These are phyloP conservation scores for Chromera velia DNA, from an alignment of 73 alveolate genomes.

Conservation along the genomic window DNA sequence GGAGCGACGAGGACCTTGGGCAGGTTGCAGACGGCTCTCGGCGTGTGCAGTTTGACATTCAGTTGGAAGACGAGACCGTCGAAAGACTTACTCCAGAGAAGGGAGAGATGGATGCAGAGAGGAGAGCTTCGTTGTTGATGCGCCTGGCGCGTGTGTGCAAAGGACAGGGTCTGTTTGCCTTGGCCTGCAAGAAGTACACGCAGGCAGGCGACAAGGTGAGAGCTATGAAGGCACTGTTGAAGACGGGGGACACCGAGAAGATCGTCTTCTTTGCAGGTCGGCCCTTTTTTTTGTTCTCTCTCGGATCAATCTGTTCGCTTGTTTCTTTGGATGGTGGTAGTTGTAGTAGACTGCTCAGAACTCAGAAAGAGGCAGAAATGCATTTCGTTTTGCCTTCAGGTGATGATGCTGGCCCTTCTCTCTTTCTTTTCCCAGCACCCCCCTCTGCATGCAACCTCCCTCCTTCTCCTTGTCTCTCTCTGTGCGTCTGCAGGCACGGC, in stretches of 20 bases:
- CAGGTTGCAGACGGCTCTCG: constrained; percentile 61
- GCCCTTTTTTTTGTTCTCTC: no score
- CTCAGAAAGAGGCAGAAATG: no score
- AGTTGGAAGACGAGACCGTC: not conserved
- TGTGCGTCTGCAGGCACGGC: constrained; percentile 51
- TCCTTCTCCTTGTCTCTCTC: not conserved
- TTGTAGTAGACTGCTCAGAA: no score
- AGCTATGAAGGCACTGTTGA: constrained; percentile 81
- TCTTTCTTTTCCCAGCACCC: no score
- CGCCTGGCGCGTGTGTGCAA: constrained; percentile 72
- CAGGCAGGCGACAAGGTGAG: constrained; percentile 78
- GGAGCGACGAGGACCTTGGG: constrained; percentile 61
- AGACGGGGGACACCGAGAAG: constrained; percentile 71
- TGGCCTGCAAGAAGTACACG: constrained; percentile 81
- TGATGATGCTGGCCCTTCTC: no score
- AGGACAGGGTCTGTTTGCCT: constrained; percentile 78
- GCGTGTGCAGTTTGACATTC: not conserved
- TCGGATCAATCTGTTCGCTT: no score
- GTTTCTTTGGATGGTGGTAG: no score
- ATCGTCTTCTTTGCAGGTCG: constrained; percentile 75
- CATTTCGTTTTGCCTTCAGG: no score
- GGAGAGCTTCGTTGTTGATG: constrained; percentile 49
- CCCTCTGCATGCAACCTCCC: no score
- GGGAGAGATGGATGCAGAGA: constrained; percentile 55
- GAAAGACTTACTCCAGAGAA: not conserved